Evolutionary conservation across 1,284 basidiomycete genomes (phyloP).

Genomic region (Coniferiporia weirii): DNA sequence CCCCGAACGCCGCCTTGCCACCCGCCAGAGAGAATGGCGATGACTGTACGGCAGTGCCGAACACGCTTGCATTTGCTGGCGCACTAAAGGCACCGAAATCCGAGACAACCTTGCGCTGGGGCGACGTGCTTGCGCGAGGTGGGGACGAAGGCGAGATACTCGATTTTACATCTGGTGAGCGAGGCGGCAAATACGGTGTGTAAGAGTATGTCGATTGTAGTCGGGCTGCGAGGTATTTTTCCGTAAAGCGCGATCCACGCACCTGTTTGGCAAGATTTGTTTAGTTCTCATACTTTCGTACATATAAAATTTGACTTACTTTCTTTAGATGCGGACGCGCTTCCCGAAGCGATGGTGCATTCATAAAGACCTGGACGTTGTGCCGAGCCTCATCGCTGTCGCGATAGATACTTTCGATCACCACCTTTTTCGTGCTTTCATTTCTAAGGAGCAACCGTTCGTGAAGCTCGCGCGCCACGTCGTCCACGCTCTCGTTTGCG

Average conservation of each 20-base stretch:
- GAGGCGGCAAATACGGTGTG: slow-evolving; percentile 44
- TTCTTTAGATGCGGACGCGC: slow-evolving; percentile 79
- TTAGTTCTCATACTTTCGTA: background rate
- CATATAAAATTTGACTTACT: slow-evolving; percentile 38
- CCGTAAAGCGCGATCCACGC: slow-evolving; percentile 88
- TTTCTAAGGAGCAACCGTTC: slow-evolving; percentile 88
- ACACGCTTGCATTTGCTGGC: slow-evolving; percentile 65
- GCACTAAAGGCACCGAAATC: slow-evolving; percentile 91
- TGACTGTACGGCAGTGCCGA: slow-evolving; percentile 72
- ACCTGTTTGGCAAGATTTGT: slow-evolving; percentile 45
- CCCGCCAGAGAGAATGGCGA: slow-evolving; percentile 77
- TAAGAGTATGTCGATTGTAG: slow-evolving; percentile 54
- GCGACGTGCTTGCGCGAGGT: slow-evolving; percentile 40
- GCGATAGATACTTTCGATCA: slow-evolving; percentile 95
- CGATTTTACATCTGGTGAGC: slow-evolving; percentile 34
- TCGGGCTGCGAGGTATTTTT: slow-evolving; percentile 83
- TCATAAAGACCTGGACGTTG: slow-evolving; percentile 86
- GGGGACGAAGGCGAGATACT: slow-evolving; percentile 33
- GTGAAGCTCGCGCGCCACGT: slow-evolving; percentile 90
- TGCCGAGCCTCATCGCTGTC: slow-evolving; percentile 84
- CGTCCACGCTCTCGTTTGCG: slow-evolving; percentile 91
- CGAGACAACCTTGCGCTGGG: slow-evolving; percentile 79
- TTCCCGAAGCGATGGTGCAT: slow-evolving; percentile 66
- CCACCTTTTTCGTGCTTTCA: slow-evolving; percentile 94
- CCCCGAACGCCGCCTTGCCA: slow-evolving; percentile 74